Percentiles rank a stretch among this genome's conserved stretches.
phyloP scores from a whole-genome alignment of 2,329 filamentous ascomycete genomes.

The Botrytis squamosa region DNA sequence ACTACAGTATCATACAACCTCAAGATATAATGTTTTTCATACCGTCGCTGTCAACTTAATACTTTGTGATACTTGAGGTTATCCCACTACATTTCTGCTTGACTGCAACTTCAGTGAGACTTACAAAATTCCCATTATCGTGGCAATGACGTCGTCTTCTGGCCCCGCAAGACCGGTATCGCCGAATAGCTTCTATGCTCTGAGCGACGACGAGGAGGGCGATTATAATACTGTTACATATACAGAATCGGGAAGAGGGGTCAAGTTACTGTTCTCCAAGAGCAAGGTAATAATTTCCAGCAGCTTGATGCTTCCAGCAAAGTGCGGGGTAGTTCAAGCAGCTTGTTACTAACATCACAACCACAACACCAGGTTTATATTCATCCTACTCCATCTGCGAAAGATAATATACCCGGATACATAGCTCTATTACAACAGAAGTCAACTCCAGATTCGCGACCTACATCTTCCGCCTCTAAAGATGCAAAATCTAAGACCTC shows the following conservation, averaged over 20 bases:
- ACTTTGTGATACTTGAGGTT: not conserved
- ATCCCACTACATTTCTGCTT: not conserved
- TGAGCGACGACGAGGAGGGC: conserved; percentile 94
- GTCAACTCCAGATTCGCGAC: conserved; percentile 42
- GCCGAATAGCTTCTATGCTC: conserved; percentile 86
- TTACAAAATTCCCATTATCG: not conserved
- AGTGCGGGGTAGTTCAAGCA: conserved; percentile 23
- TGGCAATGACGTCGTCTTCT: conserved; percentile 37
- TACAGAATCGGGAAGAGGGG: conserved; percentile 71
- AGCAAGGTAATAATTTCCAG: conserved; percentile 68
- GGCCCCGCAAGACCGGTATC: conserved; percentile 51
- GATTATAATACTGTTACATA: conserved; percentile 94
- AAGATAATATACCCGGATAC: conserved; percentile 94
- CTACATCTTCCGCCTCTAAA: conserved; percentile 39
- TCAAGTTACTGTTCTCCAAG: conserved; percentile 93
- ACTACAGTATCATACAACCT: not conserved
- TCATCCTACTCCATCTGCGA: conserved; percentile 86
- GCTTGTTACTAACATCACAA: conserved; percentile 17
- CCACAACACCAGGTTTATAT: conserved; percentile 73
- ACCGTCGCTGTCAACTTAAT: not conserved
- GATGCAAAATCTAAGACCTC: conserved; percentile 52
- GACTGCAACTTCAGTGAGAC: not conserved
- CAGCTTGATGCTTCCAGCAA: not conserved
- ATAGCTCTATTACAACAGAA: conserved; percentile 93
- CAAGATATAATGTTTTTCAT: conserved; percentile 1